Evolutionary conservation across 352 stramenopile genomes (phyloP), one percentile per base, ranked within the genome.

Genomic region (Pilasporangium apinafurcum): DNA sequence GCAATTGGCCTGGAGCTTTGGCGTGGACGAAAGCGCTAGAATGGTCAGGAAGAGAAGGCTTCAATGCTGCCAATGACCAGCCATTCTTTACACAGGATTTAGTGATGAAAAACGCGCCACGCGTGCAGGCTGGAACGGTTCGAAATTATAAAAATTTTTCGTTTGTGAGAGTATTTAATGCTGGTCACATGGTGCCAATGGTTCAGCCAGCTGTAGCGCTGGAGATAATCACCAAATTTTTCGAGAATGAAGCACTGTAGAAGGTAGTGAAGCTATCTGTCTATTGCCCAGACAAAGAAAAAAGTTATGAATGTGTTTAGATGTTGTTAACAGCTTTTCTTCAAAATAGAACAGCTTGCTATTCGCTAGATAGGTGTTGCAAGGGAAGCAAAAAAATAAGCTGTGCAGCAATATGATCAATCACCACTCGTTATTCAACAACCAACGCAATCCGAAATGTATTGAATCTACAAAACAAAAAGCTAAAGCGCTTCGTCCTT

Each of bases 161-260:
- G 3, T 98, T 98, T 59, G 64, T 98, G 29, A 88, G 92, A 43
- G 81, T 98, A 0, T 92, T 83, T 59, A 81, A 96, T 48, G 80
- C 87, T 7, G 92, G 92, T 13, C 94, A 98, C 64, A 97, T 98
- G 85, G 91, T 96, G 2, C 89, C 90, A 8, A 64, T 71, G 35
- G 87, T 98, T 69, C 86, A 98, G 52, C 92, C 92, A 4, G 71
- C 84, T 22, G 74, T 82, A 40, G 68, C 86, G 6, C 59, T 97
- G n/a, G 65, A 78, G 5, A 96, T 98, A 85, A 77, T 98, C 31
- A 92, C 85, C 46, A 80, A 63, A 24, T 97, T 97, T 56, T 71
- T 96, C 27, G 68, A 65, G 10, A 44, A 62, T 29, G 21, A 68
- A 24, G 48, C n/a, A n/a, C n/a, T n/a, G n/a, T n/a, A n/a, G n/a